Base-by-base conservation (phyloP, 352 stramenopile species). In the Phytophthora tubulina region DNA sequence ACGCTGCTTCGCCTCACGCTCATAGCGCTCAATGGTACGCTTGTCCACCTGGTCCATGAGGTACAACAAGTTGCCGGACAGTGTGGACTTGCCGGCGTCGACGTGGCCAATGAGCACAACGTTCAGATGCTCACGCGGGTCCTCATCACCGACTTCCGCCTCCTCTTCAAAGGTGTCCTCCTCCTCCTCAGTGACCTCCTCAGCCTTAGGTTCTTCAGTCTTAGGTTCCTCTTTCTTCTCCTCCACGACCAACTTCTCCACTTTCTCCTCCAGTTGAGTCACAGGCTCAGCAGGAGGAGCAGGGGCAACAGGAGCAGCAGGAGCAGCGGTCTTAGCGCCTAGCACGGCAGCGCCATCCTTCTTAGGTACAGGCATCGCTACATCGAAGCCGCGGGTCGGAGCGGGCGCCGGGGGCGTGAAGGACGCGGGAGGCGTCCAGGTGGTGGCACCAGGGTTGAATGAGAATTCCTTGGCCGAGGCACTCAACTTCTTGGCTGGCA, bases 21-120 rank as follows among this genome's bases (percentile, higher is more conserved):
- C 97, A 77, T 98, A 99, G 63, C 97, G 96, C 85, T 99, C 97
- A 76, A 99, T 99, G 11, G 97, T 99, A 54, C 97, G 92, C 86
- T 99, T 99, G 83, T 99, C 98, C 36, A 99, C 98, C 85, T 98
- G 98, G 64, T 99, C 98, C 65, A 98, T 99, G 7, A 99, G 79
- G 79, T 99, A 99, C 60, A 99, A 82, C 55, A 99, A 98, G 81
- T 99, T 99, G 60, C 98, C 98, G 41, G 90, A 98, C 14, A 99
- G 86, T 35, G 98, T 99, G 42, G 92, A 99, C 86, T 99, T 99
- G 74, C 98, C 98, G 31, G 98, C 98, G 81, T 99, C 98, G 53
- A 99, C 97, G 82, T 99, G 98, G 27, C 98, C 98, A 73, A 99
- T 99, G 66, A 99, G 98, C 49, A 99, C 98, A 11, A 99, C 81